Evolutionary conservation across 768 basidiomycete genomes (phyloP), one percentile per base, ranked within the genome.

Genomic region (Phaeotremella skinneri): DNA sequence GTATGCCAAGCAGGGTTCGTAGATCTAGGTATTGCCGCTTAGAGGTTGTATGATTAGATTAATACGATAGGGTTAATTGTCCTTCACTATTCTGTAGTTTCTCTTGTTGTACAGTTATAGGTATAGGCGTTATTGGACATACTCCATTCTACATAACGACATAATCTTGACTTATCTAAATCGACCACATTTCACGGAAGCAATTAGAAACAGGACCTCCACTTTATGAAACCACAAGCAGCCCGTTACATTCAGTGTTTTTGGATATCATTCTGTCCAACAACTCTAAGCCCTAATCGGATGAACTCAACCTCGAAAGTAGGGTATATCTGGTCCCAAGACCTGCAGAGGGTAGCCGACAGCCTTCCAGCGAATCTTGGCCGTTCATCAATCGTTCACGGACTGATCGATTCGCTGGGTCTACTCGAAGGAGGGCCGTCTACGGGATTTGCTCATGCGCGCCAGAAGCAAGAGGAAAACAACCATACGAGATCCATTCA

Each of bases 351-450:
- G 32, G 66, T 58, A 1, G 55, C 56, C 17, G 68, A 72, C 32
- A 48, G 65, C 20, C 61, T 72, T 11, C 70, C 70, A 23, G 48
- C 66, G 1, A 72, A 72, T 50, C 30, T 62, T n/a, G 67, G 63
- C 2, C 54, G 75, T 13, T 74, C 75, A 6, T 61, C 61, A 4
- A 59, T 71, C 20, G 75, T 74, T 1, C 73, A 76, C 52, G 59
- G 52, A 9, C 49, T 76, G 39, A 55, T 68, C 32, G 29, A 51
- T 1, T 47, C 67, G 41, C 56, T 67, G n/a, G 64, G 52, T 26
- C 54, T 72, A 13, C 37, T 67, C n/a, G 41, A 51, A 17, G 30
- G n/a, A 11, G 32, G n/a, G 16, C 23, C 20, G 6, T 23, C 16
- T 34, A 11, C 11, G 25, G 32, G 13, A 23, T 25, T 32, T 30